Percentiles rank a stretch among this genome's conserved stretches.
phyloP scores from a whole-genome alignment of 352 stramenopile genomes.

The Globisporangium acanthophoron region DNA sequence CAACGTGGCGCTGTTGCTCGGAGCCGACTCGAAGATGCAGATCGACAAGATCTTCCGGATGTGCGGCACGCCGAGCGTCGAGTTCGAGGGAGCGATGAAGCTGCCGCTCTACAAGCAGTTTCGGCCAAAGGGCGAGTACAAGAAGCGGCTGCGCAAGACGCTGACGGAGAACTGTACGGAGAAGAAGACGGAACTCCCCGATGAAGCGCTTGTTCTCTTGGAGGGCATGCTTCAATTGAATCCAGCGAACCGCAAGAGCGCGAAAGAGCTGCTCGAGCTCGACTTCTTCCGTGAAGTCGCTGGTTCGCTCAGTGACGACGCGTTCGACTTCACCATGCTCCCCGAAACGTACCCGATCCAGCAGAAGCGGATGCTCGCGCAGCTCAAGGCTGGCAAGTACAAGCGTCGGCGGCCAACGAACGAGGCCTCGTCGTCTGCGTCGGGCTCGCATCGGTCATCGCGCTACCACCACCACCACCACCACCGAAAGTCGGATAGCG shows the following conservation, averaged over 20 bases:
- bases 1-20: conserved; percentile 56
- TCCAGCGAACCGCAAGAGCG: conserved; percentile 40
- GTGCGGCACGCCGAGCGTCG: conserved; percentile 57
- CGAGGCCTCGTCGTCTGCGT: conserved; percentile 10
- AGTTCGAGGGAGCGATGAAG: conserved; percentile 46
- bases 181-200: conserved; percentile 44
- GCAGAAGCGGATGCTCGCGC: conserved; percentile 55
- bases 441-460: conserved; percentile 11
- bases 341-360: conserved; percentile 45
- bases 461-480: conserved; percentile 22
- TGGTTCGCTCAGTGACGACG: neutral
- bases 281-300: conserved; percentile 49
- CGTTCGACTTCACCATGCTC: conserved; percentile 40
- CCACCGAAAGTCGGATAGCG: conserved; percentile 11
- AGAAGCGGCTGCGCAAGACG: conserved; percentile 72
- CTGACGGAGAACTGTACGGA: conserved; percentile 43
- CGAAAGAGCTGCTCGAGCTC: conserved; percentile 53
- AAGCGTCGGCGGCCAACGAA: conserved; percentile 19
- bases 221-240: conserved; percentile 77
- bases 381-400: conserved; percentile 38
- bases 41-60: conserved; percentile 76
- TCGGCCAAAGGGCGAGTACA: conserved; percentile 72
- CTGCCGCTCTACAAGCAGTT: conserved; percentile 47
- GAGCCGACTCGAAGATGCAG: conserved; percentile 53
- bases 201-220: conserved; percentile 55